Evolutionary conservation across 768 basidiomycete genomes (phyloP).

Genomic region (Mycena sanguinolenta): DNA sequence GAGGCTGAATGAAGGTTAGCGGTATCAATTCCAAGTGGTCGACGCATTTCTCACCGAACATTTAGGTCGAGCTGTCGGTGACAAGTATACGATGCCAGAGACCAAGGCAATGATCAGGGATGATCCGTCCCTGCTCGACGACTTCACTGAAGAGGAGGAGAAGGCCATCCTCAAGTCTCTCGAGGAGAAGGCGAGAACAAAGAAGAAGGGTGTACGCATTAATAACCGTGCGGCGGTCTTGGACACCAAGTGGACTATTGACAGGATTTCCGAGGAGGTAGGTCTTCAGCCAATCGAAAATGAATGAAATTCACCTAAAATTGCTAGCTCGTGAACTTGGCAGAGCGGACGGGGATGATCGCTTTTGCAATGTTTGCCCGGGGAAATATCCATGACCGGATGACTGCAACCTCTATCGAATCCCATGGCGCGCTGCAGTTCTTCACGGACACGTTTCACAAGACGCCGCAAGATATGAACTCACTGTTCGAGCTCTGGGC

Average conservation of each 20-base stretch:
- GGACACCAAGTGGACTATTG: not conserved
- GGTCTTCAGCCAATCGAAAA: not conserved
- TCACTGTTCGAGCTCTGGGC: not conserved
- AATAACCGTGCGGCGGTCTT: not conserved
- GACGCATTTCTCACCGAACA: not conserved
- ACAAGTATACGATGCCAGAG: not conserved
- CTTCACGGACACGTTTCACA: not conserved
- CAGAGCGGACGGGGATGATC: not conserved
- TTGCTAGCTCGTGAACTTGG: not conserved
- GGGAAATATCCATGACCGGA: constrained; percentile 1
- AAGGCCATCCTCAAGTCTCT: not conserved
- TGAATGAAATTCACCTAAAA: not conserved
- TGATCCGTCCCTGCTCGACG: not conserved
- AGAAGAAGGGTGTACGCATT: not conserved
- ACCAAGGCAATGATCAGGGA: not conserved
- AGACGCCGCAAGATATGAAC: not conserved
- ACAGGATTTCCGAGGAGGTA: not conserved
- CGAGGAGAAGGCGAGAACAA: not conserved
- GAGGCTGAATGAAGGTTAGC: not conserved
- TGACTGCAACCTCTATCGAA: not conserved
- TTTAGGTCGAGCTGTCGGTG: not conserved
- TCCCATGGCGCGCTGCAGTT: not conserved
- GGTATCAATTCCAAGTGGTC: not conserved
- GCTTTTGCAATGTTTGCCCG: constrained; percentile 15
- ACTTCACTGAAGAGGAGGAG: constrained; percentile 2